Evolutionary conservation across 2,329 filamentous ascomycete species (phyloP).

Genomic region (Decorospora gaudefroyi): DNA sequence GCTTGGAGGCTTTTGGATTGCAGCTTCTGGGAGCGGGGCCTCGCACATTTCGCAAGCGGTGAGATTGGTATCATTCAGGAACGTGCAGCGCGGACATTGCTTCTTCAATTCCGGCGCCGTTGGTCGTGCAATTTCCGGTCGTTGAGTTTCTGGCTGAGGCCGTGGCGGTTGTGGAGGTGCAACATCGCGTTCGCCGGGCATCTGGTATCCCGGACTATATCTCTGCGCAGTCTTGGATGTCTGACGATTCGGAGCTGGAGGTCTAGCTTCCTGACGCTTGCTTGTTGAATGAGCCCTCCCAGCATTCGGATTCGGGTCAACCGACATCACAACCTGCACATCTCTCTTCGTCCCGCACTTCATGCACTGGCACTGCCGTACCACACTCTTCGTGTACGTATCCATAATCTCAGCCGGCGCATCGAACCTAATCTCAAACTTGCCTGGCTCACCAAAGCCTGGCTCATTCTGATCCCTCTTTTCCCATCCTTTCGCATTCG

Average conservation of each 20-base stretch:
- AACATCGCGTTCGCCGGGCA: constrained; percentile 26
- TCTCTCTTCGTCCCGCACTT: constrained; percentile 45
- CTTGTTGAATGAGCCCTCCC: constrained; percentile 14
- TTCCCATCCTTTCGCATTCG: constrained; percentile 28
- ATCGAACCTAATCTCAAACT: constrained; percentile 45
- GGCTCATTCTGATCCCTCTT: constrained; percentile 18
- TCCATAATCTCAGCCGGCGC: constrained; percentile 35
- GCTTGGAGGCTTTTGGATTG: constrained; percentile 31
- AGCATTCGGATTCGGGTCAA: constrained; percentile 36
- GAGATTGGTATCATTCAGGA: constrained; percentile 42
- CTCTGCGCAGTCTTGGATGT: constrained; percentile 26
- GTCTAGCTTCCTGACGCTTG: constrained; percentile 20
- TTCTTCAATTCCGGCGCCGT: constrained; percentile 38
- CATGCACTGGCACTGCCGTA: constrained; percentile 42
- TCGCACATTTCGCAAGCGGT: constrained; percentile 43
- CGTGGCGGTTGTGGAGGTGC: constrained; percentile 26
- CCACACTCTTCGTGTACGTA: constrained; percentile 40
- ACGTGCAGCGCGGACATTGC: constrained; percentile 44
- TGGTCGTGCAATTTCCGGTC: constrained; percentile 14
- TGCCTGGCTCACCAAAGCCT: constrained; percentile 36
- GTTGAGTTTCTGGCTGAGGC: constrained; percentile 18
- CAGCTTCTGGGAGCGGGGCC: constrained; percentile 31
- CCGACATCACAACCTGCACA: constrained; percentile 41
- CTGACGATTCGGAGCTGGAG: constrained; percentile 16
- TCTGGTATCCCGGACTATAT: constrained; percentile 36